Evolutionary conservation across 306 rosid genomes (phyloP).

Genomic region (Glycine latifolia): DNA sequence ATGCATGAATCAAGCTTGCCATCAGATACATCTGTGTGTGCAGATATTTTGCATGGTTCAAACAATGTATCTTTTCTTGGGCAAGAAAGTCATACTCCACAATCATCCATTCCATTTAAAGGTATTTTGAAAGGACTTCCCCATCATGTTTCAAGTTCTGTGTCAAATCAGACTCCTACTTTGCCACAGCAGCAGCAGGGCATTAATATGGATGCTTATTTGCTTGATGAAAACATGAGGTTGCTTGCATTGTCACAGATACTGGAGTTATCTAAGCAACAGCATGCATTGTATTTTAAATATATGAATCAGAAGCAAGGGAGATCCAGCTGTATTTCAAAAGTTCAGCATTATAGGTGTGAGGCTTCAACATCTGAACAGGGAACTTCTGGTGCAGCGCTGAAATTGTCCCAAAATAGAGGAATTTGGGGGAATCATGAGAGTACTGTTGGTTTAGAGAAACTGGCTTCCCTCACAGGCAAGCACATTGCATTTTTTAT

Average conservation of each 20-base stretch:
- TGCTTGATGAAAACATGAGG: conserved; percentile 62
- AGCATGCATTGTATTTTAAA: conserved; percentile 44
- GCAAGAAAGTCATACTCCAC: conserved; percentile 47
- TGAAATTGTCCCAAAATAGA: conserved; percentile 43
- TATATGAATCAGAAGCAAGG: conserved; percentile 51
- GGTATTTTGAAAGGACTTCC: conserved; percentile 53
- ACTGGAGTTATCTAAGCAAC: conserved; percentile 61
- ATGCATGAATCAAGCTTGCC: conserved; percentile 46
- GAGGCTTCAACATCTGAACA: conserved; percentile 49
- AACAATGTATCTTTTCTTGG: conserved; percentile 51
- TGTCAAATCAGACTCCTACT: conserved; percentile 46
- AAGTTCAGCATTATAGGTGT: conserved; percentile 41
- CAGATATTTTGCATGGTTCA: conserved; percentile 37
- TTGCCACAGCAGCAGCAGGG: conserved; percentile 46
- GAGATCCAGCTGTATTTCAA: conserved; percentile 42
- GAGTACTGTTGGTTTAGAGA: conserved; percentile 46
- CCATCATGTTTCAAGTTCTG: conserved; percentile 50
- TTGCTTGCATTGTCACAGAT: conserved; percentile 56
- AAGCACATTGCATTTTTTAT: conserved; percentile 39
- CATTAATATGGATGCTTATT: conserved; percentile 45
- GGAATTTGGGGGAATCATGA: conserved; percentile 45
- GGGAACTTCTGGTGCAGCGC: conserved; percentile 50
- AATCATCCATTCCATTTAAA: conserved; percentile 44
- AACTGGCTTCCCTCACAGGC: conserved; percentile 48
- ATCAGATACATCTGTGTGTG: conserved; percentile 33